These are phyloP conservation scores for Cucumis cinereus DNA, from an alignment of 306 rosid species.

Conservation along the genomic window DNA sequence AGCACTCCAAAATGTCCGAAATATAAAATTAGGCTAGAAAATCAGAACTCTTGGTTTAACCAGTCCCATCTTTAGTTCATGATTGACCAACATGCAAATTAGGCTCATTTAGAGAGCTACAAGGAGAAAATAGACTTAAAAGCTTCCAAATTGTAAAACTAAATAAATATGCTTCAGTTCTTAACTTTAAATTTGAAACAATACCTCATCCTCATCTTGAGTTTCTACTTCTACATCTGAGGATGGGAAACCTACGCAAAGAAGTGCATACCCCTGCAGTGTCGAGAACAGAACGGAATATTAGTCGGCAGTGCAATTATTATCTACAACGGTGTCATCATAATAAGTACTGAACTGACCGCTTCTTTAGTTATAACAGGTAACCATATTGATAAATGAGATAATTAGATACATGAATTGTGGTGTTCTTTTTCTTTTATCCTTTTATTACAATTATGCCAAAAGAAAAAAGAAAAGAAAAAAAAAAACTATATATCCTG, in stretches of 20 bases:
- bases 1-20: background rate
- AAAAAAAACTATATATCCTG: background rate
- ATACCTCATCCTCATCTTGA: constrained; percentile 98
- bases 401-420: background rate
- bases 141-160: background rate
- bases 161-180: background rate
- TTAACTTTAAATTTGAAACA: background rate
- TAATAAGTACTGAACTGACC: background rate
- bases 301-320: background rate
- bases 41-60: background rate
- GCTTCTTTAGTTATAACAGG: background rate
- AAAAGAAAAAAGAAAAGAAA: no score
- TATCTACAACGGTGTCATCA: background rate
- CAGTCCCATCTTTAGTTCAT: background rate
- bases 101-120: background rate
- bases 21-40: background rate
- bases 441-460: background rate
- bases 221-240: constrained; percentile 96
- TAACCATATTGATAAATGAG: background rate
- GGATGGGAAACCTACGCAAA: constrained; percentile 86
- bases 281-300: background rate
- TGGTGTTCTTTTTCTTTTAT: background rate
- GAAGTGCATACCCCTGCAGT: constrained; percentile 96
- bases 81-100: background rate
- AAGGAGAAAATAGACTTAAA: background rate